phyloP scores from a whole-genome alignment of 805 yeast species.

The Ogataea allantospora region DNA sequence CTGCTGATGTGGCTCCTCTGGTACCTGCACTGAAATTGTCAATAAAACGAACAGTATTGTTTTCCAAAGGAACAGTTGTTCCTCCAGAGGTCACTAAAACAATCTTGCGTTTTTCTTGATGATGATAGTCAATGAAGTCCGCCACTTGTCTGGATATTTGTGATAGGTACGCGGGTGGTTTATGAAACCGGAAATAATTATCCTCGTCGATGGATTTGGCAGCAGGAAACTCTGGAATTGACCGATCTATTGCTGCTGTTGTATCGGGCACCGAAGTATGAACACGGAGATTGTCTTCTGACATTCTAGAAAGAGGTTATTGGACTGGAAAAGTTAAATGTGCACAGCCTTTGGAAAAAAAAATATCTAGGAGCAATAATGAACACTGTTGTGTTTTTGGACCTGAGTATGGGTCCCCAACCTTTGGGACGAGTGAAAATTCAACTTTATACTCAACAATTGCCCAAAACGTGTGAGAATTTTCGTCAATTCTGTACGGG shows the following conservation, averaged over 20 bases:
- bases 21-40: constrained; percentile 98
- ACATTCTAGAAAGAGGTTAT: constrained; percentile 3
- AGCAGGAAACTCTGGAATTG: constrained; percentile 72
- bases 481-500: constrained; percentile 55
- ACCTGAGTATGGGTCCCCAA: constrained; percentile 34
- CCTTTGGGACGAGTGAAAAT: constrained; percentile 45
- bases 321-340: not conserved
- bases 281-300: constrained; percentile 28
- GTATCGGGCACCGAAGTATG: constrained; percentile 73
- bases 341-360: constrained; percentile 7
- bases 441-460: constrained; percentile 37
- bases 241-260: constrained; percentile 74
- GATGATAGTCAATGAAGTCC: constrained; percentile 61
- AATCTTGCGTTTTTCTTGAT: constrained; percentile 43
- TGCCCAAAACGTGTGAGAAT: constrained; percentile 49
- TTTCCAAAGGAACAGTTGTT: constrained; percentile 95
- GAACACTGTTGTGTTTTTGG: constrained; percentile 18
- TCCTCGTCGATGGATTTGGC: constrained; percentile 75
- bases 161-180: constrained; percentile 70
- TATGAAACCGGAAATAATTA: constrained; percentile 67
- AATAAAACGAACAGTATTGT: constrained; percentile 93
- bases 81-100: constrained; percentile 95
- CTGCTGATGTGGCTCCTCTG: constrained; percentile 95
- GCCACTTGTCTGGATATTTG: constrained; percentile 56
- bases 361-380: not conserved